Evolutionary conservation across 768 basidiomycete species (phyloP).

Genomic region (Hirschioporus abietinus): DNA sequence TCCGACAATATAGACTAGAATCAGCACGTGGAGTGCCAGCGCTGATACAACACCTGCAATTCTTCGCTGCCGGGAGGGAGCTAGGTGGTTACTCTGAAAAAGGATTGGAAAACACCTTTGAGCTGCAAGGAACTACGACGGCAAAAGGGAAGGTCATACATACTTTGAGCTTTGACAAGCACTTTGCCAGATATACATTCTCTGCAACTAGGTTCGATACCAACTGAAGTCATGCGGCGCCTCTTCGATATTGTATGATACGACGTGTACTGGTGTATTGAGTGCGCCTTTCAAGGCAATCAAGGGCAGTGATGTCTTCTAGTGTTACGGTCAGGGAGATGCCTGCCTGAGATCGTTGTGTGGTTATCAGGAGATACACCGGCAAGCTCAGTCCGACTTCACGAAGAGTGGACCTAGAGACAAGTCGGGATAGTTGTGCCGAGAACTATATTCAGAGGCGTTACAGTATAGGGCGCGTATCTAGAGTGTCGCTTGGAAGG

Average conservation of each 20-base stretch:
- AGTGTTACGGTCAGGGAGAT: neutral
- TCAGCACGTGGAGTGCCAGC: too few species aligned
- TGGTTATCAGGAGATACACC: neutral
- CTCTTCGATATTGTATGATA: neutral
- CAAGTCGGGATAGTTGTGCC: neutral
- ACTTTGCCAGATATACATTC: too few species aligned
- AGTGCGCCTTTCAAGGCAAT: neutral
- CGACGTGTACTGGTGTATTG: neutral
- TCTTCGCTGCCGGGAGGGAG: too few species aligned
- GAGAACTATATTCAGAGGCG: neutral
- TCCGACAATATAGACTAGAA: too few species aligned
- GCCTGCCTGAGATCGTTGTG: neutral
- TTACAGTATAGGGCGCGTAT: neutral
- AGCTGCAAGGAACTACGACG: too few species aligned
- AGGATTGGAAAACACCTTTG: too few species aligned
- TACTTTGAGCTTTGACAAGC: too few species aligned
- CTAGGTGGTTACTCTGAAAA: too few species aligned
- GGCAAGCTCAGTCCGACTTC: neutral
- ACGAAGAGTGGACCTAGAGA: neutral
- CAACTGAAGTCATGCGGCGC: neutral
- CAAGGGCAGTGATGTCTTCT: neutral
- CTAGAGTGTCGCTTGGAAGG: neutral
- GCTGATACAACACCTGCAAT: too few species aligned
- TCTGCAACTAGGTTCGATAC: too few species aligned
- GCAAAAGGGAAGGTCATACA: too few species aligned